Conservation (phyloP, 352 stramenopile species). For the Albugo candida region DNA sequence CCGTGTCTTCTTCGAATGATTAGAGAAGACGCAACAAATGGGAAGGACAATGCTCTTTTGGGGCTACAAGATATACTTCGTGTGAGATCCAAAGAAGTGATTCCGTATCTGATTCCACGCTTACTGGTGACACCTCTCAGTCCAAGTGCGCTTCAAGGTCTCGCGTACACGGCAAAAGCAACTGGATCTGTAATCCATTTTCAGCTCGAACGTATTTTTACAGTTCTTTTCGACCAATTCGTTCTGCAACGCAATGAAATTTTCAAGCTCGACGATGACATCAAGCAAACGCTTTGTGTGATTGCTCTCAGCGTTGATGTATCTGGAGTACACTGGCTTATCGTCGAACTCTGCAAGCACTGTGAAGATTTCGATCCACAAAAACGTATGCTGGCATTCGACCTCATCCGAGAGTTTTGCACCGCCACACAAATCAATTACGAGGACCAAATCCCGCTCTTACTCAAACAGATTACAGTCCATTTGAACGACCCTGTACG, state of each 20-base stretch:
- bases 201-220: slow-evolving; percentile 88
- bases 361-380: slow-evolving; percentile 77
- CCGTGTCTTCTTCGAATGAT: slow-evolving; percentile 90
- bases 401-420: slow-evolving; percentile 81
- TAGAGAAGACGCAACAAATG: slow-evolving; percentile 34
- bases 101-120: slow-evolving; percentile 94
- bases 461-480: slow-evolving; percentile 90
- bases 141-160: slow-evolving; percentile 71
- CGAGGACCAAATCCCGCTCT: slow-evolving; percentile 86
- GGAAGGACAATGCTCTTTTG: slow-evolving; percentile 82
- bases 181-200: slow-evolving; percentile 88
- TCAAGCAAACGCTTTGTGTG: slow-evolving; percentile 49
- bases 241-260: neutral
- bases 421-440: slow-evolving; percentile 77
- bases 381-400: slow-evolving; percentile 81
- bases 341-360: slow-evolving; percentile 88
- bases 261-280: slow-evolving; percentile 1
- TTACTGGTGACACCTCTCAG: slow-evolving; percentile 86
- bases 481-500: slow-evolving; percentile 89
- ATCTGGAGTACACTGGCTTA: slow-evolving; percentile 86
- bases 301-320: slow-evolving; percentile 76
- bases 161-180: slow-evolving; percentile 86
- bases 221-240: slow-evolving; percentile 21
- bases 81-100: slow-evolving; percentile 90
- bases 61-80: slow-evolving; percentile 95